Evolutionary conservation across 2,329 filamentous ascomycete species (phyloP), one percentile per base, ranked within the genome.

Genomic region (Alternaria angustiovoidea): DNA sequence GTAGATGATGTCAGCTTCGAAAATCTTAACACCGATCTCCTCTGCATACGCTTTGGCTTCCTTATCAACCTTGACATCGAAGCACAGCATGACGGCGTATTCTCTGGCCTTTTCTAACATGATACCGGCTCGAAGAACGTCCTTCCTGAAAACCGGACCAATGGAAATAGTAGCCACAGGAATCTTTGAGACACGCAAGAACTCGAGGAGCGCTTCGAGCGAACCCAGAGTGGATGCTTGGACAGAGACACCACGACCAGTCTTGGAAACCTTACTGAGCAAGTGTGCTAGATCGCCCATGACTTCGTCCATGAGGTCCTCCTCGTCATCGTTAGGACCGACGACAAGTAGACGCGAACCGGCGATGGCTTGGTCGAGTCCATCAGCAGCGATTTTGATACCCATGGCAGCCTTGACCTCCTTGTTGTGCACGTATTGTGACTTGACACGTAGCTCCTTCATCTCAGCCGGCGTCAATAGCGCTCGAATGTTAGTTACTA

Each of bases 31-130:
- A 52, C 93, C 93, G 64, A 96, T 89, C 58, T 98, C 93, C 18
- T 97, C 93, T 11, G 95, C 95, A 72, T 98, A 96, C 9, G 87
- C 86, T 67, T 91, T 89, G 0, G 95, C 95, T 77, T 99, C 95
- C 80, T 97, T 98, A 82, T 99, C 95, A 16, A 99, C 92, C 84
- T 97, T 98, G 81, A 99, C 95, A 79, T 99, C 96, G 86, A 99
- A 99, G 80, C 95, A 98, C 51, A 99, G 89, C 95, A 99, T 99
- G 77, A 98, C 92, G n/a, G 95, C 95, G 71, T 90, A 96, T 77
- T 99, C 94, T 68, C 93, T 93, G 16, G 90, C 87, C 83, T 97
- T 98, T 81, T 99, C 95, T 74, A 98, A 80, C 95, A 99, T 99
- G 69, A 92, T 91, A 75, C 93, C 94, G 2, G 83, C 92, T 86